Evolutionary conservation across 305 asterid species (phyloP).

Genomic region (Rubia tinctorum): DNA sequence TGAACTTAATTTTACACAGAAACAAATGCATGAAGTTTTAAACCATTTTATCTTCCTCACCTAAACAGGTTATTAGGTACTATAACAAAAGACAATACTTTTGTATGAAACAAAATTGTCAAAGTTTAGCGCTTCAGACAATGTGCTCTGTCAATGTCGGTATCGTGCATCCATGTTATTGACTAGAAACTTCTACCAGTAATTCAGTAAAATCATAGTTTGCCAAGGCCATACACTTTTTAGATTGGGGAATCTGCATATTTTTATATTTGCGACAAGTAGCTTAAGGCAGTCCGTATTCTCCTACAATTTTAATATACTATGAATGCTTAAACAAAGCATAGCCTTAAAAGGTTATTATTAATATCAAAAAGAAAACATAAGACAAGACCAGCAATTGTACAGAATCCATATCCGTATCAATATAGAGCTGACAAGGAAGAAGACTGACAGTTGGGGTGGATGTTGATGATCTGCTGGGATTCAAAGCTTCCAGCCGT

Average conservation of each 20-base stretch:
- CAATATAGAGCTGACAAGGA: conserved; percentile 18
- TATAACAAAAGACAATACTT: neutral
- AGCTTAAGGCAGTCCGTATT: neutral
- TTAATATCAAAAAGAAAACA: neutral
- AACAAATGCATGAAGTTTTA: neutral
- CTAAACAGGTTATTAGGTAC: neutral
- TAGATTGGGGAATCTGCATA: conserved; percentile 1
- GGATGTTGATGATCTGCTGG: conserved; percentile 57
- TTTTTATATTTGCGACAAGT: neutral
- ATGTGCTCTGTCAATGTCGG: neutral
- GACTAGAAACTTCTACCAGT: neutral
- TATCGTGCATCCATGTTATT: neutral
- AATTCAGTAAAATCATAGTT: neutral
- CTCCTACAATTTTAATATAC: neutral
- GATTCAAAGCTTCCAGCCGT: conserved; percentile 82
- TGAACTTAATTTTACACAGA: neutral
- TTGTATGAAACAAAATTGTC: neutral
- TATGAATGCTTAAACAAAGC: neutral
- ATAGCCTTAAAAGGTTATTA: neutral
- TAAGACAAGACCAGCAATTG: neutral
- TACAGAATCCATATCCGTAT: conserved; percentile 3
- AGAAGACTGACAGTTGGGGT: conserved; percentile 43
- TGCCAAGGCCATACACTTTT: neutral
- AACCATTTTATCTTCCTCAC: neutral
- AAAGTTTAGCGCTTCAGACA: neutral